A percentile compares a stretch with the other conserved stretches of the same genome.
Evolutionary conservation across 768 basidiomycete genomes (phyloP).

Genomic region (Hericium coralloides): DNA sequence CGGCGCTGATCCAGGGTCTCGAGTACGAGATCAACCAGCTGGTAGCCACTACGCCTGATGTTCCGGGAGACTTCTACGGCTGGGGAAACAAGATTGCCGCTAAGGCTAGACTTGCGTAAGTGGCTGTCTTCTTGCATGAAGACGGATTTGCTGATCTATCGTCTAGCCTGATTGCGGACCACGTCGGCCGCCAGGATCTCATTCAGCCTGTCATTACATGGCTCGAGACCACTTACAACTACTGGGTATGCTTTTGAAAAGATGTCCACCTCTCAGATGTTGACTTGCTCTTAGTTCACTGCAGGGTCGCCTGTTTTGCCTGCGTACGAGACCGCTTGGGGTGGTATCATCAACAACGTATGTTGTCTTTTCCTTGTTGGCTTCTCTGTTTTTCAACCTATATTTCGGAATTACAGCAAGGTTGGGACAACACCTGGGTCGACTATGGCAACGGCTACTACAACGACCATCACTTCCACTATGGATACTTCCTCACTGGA

Average conservation of each 20-base stretch:
- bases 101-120: conserved; percentile 24
- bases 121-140: not conserved
- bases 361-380: not conserved
- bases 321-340: conserved; percentile 28
- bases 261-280: no score
- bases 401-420: not conserved
- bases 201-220: conserved; percentile 19
- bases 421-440: conserved; percentile 20
- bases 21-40: not conserved
- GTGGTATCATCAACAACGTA: conserved; percentile 24
- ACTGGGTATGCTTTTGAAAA: conserved; percentile 18
- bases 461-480: conserved; percentile 30
- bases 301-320: conserved; percentile 17
- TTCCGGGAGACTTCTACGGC: conserved; percentile 23
- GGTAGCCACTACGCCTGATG: not conserved
- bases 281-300: conserved; percentile 9
- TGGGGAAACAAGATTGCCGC: conserved; percentile 24
- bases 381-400: no score
- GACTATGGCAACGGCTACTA: conserved; percentile 30
- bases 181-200: conserved; percentile 24
- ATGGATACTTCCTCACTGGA: conserved; percentile 25
- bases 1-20: conserved; percentile 22
- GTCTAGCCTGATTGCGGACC: conserved; percentile 22
- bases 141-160: not conserved
- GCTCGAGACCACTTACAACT: conserved; percentile 19